Evolutionary conservation across 164 flowering plant species (phyloP), one percentile per base, ranked within the genome.

Genomic region (Stephania japonica): DNA sequence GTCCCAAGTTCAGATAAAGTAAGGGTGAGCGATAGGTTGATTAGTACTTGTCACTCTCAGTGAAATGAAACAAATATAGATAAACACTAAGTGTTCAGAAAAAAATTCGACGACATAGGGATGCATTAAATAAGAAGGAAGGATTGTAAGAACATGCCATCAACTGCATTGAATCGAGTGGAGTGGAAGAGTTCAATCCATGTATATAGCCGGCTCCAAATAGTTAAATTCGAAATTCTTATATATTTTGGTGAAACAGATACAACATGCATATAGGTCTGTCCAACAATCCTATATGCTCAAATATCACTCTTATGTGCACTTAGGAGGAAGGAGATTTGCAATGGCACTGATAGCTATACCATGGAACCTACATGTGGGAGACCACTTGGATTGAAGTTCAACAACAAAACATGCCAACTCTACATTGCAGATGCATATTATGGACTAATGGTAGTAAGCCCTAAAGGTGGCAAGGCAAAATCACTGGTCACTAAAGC

Each of bases 391-490:
- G 87, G 87, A 3, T 41, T 85, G 18, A 44, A 72, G 14, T 83
- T 85, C 77, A 69, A 81, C 77, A 66, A 68, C n/a, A n/a, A 6
- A 19, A 79, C 79, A 0, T 72, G 87, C 25, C 79, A 83, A 25
- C 79, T 85, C 19, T 83, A 85, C 75, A 77, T 85, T 6, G 87
- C 85, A 12, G 84, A 85, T 71, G 83, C 87, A 3, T 85, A 81
- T 14, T 77, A 50, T 18, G 87, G 87, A 24, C 78, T 85, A 0
- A 10, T 83, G 19, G 41, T 4, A 63, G 84, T 81, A 1, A 80
- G 82, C 1, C 77, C 76, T 19, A 43, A 70, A 0, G 87, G 86
- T 1, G 87, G 87, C 4, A 19, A 44, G 44, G 84, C 85, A 16
- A 65, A 4, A 16, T 72, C 21, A 27, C 76, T 83, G 3, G 81